Conservation (phyloP, 768 basidiomycete genomes). For the Kwoniella sp. region DNA sequence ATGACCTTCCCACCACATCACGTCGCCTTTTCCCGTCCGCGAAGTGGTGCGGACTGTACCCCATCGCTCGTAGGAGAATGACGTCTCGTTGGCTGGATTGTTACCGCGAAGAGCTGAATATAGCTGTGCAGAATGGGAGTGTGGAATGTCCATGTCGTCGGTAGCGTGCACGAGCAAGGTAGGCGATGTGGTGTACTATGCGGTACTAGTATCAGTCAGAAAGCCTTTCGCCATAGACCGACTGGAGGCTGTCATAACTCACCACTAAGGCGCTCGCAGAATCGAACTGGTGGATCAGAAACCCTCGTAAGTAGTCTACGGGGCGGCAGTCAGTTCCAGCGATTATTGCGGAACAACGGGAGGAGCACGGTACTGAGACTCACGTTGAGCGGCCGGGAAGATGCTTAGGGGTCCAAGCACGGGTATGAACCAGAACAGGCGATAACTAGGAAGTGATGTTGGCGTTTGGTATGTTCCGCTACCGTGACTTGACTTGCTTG, state of each 20-base stretch:
- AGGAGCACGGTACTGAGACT: too few relatives aligned
- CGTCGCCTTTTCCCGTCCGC: slow-evolving; percentile 14
- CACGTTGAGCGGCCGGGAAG: slow-evolving; percentile 63
- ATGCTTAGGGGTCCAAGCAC: slow-evolving; percentile 65
- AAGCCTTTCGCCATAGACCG: not conserved
- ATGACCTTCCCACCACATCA: slow-evolving; percentile 41
- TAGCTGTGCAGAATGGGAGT: slow-evolving; percentile 63
- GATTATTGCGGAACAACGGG: too few relatives aligned
- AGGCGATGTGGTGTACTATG: slow-evolving; percentile 64
- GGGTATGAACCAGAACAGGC: slow-evolving; percentile 64
- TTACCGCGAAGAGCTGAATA: slow-evolving; percentile 58
- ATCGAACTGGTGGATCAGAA: too few relatives aligned
- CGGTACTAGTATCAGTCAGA: not conserved
- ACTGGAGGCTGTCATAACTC: too few relatives aligned
- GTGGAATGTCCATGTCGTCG: slow-evolving; percentile 70
- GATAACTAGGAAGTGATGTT: slow-evolving; percentile 51
- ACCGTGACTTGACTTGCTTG: too few relatives aligned
- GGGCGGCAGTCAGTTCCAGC: too few relatives aligned
- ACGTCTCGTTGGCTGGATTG: not conserved
- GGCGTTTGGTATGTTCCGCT: too few relatives aligned
- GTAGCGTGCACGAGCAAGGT: slow-evolving; percentile 70
- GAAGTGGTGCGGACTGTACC: slow-evolving; percentile 24
- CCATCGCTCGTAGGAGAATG: slow-evolving; percentile 24
- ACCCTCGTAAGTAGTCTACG: too few relatives aligned
- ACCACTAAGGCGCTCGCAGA: too few relatives aligned